These are phyloP conservation scores for Dryadomyces quercus-mongolicae DNA, from an alignment of 2,329 filamentous ascomycete genomes.

Conservation along the genomic window DNA sequence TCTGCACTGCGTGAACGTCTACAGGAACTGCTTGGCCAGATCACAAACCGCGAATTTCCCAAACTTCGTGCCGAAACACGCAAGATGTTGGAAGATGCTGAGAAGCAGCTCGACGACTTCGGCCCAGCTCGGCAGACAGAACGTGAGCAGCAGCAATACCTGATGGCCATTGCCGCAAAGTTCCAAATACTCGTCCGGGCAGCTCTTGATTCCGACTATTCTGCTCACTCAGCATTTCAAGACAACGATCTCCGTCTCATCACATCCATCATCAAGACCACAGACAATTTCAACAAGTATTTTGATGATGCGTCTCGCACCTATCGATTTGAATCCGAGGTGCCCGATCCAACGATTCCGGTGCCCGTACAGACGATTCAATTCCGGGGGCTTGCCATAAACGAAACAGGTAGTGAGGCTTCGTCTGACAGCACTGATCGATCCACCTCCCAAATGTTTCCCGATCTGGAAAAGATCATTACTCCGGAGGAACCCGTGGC, in stretches of 20 bases:
- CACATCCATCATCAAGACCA: not conserved
- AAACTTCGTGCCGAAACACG: not conserved
- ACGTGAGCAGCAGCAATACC: not conserved
- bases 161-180: not conserved
- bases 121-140: not conserved
- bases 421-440: not conserved
- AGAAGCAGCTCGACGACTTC: not conserved
- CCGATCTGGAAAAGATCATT: not conserved
- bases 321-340: not conserved
- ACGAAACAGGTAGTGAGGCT: not conserved
- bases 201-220: not conserved
- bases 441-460: not conserved
- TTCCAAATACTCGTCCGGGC: not conserved
- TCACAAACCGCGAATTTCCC: not conserved
- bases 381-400: no score
- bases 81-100: not conserved
- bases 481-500: not conserved
- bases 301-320: not conserved
- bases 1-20: not conserved
- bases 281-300: not conserved
- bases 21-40: not conserved
- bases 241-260: not conserved
- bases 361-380: no score
- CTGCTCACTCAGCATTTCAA: not conserved
- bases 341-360: no score